These are phyloP conservation scores for Pleurotus giganteus DNA, from an alignment of 768 basidiomycete genomes.

Conservation along the genomic window DNA sequence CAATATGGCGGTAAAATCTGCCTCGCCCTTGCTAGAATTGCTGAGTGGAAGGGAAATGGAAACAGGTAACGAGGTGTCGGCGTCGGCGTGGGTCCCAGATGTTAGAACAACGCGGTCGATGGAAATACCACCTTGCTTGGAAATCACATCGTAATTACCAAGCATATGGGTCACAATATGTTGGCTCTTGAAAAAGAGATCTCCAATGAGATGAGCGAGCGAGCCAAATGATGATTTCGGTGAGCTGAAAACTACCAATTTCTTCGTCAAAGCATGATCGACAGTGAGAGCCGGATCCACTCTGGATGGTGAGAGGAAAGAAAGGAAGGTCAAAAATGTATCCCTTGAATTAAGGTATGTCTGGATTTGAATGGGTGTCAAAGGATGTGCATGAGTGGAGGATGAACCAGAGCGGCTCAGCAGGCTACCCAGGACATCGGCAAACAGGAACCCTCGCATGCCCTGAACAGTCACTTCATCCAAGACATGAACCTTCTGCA, in stretches of 20 bases:
- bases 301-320: slow-evolving; percentile 13
- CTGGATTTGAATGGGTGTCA: slow-evolving; percentile 56
- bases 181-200: slow-evolving; percentile 53
- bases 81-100: slow-evolving; percentile 36
- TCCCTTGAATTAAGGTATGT: slow-evolving; percentile 44
- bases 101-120: slow-evolving; percentile 69
- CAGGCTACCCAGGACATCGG: slow-evolving; percentile 67
- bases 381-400: slow-evolving; percentile 52
- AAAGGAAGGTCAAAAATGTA: slow-evolving; percentile 42
- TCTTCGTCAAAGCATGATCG: slow-evolving; percentile 35
- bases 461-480: slow-evolving; percentile 71
- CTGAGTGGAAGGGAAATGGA: slow-evolving; percentile 58
- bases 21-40: slow-evolving; percentile 38
- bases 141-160: slow-evolving; percentile 73
- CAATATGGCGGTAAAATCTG: slow-evolving; percentile 73
- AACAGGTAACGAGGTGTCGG: slow-evolving; percentile 45
- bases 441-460: slow-evolving; percentile 63
- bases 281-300: slow-evolving; percentile 16
- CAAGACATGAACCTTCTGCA: slow-evolving; percentile 62
- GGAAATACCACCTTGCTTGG: slow-evolving; percentile 67
- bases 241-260: slow-evolving; percentile 65
- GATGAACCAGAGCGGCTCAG: slow-evolving; percentile 34
- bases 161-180: slow-evolving; percentile 59
- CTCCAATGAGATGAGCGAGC: slow-evolving; percentile 54
- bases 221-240: slow-evolving; percentile 54